These are phyloP conservation scores for Urochloa ruziziensis DNA, from an alignment of 176 grass and related monocot genomes.

Conservation along the genomic window DNA sequence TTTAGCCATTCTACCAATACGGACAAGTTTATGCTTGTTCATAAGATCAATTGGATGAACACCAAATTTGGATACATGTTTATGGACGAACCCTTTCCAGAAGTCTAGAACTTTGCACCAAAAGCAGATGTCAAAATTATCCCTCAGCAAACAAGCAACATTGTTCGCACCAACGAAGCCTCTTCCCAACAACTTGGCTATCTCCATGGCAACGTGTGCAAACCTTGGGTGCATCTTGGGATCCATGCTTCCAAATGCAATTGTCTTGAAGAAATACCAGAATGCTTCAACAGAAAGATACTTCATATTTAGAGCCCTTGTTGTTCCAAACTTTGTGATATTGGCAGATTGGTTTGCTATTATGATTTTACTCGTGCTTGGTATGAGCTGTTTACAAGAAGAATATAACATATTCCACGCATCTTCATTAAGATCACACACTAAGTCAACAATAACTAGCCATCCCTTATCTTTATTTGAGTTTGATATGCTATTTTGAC, in stretches of 20 bases:
- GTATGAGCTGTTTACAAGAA: background rate
- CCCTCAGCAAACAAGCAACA: background rate
- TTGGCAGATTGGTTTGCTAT: background rate
- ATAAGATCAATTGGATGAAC: background rate
- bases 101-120: background rate
- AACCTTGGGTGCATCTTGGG: background rate
- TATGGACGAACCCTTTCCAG: background rate
- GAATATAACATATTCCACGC: background rate
- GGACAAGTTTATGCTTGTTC: background rate
- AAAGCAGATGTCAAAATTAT: background rate
- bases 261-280: constrained; percentile 3
- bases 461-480: background rate
- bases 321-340: background rate
- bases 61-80: background rate
- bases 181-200: background rate
- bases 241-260: background rate
- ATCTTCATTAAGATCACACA: background rate
- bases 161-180: background rate
- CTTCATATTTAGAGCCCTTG: background rate
- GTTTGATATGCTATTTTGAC: background rate
- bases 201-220: background rate
- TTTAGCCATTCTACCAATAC: background rate
- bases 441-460: constrained; percentile 1
- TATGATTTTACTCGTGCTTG: background rate
- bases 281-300: background rate